phyloP scores from a whole-genome alignment of 768 basidiomycete genomes.

The Clitopilus passeckerianus region DNA sequence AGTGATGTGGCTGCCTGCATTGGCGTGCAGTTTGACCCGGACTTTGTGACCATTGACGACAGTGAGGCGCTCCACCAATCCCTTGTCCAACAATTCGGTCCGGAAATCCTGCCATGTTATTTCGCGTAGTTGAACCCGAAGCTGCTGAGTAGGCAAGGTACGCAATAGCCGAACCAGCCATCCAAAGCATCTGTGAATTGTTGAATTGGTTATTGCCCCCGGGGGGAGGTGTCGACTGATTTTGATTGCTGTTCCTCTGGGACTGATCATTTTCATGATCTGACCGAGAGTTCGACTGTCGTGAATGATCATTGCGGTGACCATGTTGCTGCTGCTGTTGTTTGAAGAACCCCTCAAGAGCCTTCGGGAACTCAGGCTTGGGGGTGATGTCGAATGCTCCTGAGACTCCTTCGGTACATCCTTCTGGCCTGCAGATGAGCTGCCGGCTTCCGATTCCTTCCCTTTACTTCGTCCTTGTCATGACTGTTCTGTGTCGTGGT shows the following conservation, averaged over 20 bases:
- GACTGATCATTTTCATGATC: conserved; percentile 32
- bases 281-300: conserved; percentile 16
- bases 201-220: conserved; percentile 52
- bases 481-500: conserved; percentile 13
- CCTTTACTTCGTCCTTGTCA: conserved; percentile 21
- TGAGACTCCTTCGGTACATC: conserved; percentile 10
- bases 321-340: conserved; percentile 48
- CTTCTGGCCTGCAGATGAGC: conserved; percentile 15
- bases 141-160: conserved; percentile 65
- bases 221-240: conserved; percentile 35
- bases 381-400: conserved; percentile 15
- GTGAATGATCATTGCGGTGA: conserved; percentile 29
- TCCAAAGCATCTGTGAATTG: conserved; percentile 49
- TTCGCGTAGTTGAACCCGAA: conserved; percentile 56
- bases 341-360: conserved; percentile 76
- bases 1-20: conserved; percentile 49
- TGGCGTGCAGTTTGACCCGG: conserved; percentile 88
- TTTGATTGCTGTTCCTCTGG: conserved; percentile 8
- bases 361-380: conserved; percentile 53
- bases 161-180: conserved; percentile 50
- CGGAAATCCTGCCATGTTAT: conserved; percentile 99
- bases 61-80: conserved; percentile 88
- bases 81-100: conserved; percentile 94
- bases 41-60: conserved; percentile 91
- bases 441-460: conserved; percentile 20